Conservation (phyloP, 208 protist species). For the Leptomonas pyrrhocoris region DNA sequence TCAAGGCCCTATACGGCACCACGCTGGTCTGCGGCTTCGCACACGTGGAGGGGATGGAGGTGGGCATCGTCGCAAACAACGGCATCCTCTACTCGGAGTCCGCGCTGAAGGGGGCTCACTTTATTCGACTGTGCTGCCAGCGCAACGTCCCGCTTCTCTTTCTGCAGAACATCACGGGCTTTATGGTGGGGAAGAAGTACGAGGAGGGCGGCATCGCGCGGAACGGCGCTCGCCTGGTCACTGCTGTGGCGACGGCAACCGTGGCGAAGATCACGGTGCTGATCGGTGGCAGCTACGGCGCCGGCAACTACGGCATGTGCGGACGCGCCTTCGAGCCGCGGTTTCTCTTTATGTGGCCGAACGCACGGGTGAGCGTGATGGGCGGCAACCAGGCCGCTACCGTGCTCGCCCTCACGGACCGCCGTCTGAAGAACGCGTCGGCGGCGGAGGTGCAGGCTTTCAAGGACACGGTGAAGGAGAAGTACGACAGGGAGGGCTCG, state of each 20-base stretch:
- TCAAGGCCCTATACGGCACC: conserved; percentile 93
- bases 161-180: conserved; percentile 97
- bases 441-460: conserved; percentile 71
- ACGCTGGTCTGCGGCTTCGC: conserved; percentile 95
- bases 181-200: conserved; percentile 91
- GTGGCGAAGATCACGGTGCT: conserved; percentile 97
- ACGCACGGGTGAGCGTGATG: conserved; percentile 96
- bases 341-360: conserved; percentile 98
- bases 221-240: conserved; percentile 96
- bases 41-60: conserved; percentile 89
- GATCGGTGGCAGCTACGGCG: conserved; percentile 96
- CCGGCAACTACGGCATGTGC: conserved; percentile 98
- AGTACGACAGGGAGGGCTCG: conserved; percentile 94
- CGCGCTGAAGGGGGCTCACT: conserved; percentile 93
- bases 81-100: conserved; percentile 95
- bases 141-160: conserved; percentile 95
- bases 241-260: conserved; percentile 89
- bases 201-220: conserved; percentile 96
- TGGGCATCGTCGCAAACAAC: conserved; percentile 98
- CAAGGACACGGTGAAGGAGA: conserved; percentile 74
- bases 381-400: conserved; percentile 95
- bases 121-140: conserved; percentile 96
- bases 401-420: conserved; percentile 87
- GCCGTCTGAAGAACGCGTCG: conserved; percentile 39
- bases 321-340: conserved; percentile 88